Base-by-base conservation (phyloP, 2,329 filamentous ascomycete genomes). In the Apiospora aurea region DNA sequence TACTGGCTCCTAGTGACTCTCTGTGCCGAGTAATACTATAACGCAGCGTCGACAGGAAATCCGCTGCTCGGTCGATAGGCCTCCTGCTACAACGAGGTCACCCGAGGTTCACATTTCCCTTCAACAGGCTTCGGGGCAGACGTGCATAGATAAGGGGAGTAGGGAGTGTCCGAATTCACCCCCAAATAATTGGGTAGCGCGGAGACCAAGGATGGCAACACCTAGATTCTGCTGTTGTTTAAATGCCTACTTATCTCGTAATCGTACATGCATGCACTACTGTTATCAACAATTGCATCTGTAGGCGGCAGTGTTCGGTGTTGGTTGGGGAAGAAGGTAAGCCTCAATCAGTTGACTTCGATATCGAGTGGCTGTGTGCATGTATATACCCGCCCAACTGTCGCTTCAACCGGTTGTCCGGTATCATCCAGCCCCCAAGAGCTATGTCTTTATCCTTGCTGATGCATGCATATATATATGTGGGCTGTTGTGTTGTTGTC, bases 401-500 rank as follows among this genome's bases (percentile, higher is more conserved):
- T 53, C 24, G 10, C n/a, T 43, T 14, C 41, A 53, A 53, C 49
- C 49, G n/a, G 24, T 13, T n/a, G 51, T 57, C 51, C 51, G 51
- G 51, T 18, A 57, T 57, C 14, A 29, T 8, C 14, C 29, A 24
- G 18, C 57, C 57, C 16, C 57, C 57, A 64, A 64, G 57, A n/a
- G 8, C 7, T n/a, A 64, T 61, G 29, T 2, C 53, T n/a, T 61
- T 29, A 61, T 61, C 29, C 29, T 21, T 61, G 53, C 53, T 38
- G 53, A 21, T 41, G 57, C 57, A 64, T n/a, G 41, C 21, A 64
- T 41, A 64, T 21, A 53, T n/a, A 64, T 10, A 64, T 41, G 41
- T 21, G 57, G 57, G 57, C 41, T 18, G 57, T 21, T 64, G 34
- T 34, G 57, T 21, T 61, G 53, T 61, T 29, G 57, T 34, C 57